Evolutionary conservation across 2,329 filamentous ascomycete genomes (phyloP).

Genomic region (Fusarium mundagurra): DNA sequence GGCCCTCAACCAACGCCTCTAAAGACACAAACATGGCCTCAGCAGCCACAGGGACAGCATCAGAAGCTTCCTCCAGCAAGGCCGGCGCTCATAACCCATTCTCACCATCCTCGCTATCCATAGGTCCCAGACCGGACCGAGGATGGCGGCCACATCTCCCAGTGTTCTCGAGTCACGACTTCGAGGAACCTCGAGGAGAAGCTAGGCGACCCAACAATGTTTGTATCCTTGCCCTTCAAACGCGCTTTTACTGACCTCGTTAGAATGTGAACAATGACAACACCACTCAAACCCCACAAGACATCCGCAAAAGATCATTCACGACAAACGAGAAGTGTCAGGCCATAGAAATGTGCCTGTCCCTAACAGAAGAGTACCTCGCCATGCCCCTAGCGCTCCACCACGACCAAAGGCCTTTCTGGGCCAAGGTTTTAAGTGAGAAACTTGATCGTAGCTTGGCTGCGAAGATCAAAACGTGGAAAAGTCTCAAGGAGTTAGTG

Average conservation of each 20-base stretch:
- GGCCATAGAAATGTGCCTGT: neutral
- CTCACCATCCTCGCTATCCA: rapidly evolving
- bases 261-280: neutral
- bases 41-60: neutral
- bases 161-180: rapidly evolving
- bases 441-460: neutral
- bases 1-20: too few relatives aligned
- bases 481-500: rapidly evolving
- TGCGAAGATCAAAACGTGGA: neutral
- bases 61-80: neutral
- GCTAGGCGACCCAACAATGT: neutral
- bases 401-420: constrained; percentile 1
- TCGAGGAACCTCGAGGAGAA: neutral
- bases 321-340: neutral
- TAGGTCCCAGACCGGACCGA: neutral
- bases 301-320: neutral
- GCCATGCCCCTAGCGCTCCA: rapidly evolving
- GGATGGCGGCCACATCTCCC: neutral
- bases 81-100: neutral
- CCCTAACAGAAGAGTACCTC: neutral
- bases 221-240: rapidly evolving
- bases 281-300: neutral
- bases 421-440: neutral
- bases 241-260: neutral
- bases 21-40: rapidly evolving